Conservation (phyloP, 2,329 filamentous ascomycete genomes). For the Penicillium rolfsii region DNA sequence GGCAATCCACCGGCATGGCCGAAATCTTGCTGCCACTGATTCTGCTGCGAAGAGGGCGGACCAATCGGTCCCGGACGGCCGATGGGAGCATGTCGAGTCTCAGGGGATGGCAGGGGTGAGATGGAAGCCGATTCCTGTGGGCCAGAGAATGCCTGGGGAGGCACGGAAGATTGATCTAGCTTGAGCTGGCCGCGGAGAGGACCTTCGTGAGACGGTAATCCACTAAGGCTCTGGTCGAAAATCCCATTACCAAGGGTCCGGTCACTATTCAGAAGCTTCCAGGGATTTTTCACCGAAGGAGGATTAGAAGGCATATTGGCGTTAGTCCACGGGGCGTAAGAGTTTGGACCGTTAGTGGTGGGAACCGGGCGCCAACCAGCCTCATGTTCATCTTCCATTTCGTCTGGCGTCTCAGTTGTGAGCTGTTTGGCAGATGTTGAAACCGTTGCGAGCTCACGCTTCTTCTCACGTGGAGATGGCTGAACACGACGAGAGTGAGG, state of each 20-base stretch:
- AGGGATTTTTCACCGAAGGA: conserved; percentile 54
- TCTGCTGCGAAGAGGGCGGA: conserved; percentile 45
- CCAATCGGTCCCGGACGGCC: conserved; percentile 52
- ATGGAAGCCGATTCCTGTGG: conserved; percentile 41
- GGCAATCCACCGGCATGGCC: conserved; percentile 32
- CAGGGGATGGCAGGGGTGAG: conserved; percentile 44
- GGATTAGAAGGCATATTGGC: conserved; percentile 40
- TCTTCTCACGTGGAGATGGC: conserved; percentile 38
- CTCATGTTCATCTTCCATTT: conserved; percentile 39
- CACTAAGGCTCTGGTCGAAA: conserved; percentile 59
- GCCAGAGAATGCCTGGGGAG: conserved; percentile 37
- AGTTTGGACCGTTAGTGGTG: conserved; percentile 37
- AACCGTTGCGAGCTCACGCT: conserved; percentile 21
- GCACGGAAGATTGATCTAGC: conserved; percentile 45
- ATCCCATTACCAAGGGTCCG: conserved; percentile 66
- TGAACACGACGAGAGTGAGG: conserved; percentile 35
- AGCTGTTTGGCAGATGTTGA: conserved; percentile 14
- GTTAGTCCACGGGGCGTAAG: conserved; percentile 45
- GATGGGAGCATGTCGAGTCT: conserved; percentile 44
- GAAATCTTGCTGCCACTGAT: conserved; percentile 37
- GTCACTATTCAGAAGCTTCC: conserved; percentile 61
- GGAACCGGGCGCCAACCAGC: conserved; percentile 44
- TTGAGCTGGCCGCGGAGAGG: conserved; percentile 46
- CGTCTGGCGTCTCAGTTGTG: conserved; percentile 31
- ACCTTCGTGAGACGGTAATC: conserved; percentile 52